Percentiles rank a stretch among this genome's conserved stretches.
These are phyloP conservation scores for Pythium angustatum DNA, from an alignment of 352 stramenopile genomes.

Conservation along the genomic window DNA sequence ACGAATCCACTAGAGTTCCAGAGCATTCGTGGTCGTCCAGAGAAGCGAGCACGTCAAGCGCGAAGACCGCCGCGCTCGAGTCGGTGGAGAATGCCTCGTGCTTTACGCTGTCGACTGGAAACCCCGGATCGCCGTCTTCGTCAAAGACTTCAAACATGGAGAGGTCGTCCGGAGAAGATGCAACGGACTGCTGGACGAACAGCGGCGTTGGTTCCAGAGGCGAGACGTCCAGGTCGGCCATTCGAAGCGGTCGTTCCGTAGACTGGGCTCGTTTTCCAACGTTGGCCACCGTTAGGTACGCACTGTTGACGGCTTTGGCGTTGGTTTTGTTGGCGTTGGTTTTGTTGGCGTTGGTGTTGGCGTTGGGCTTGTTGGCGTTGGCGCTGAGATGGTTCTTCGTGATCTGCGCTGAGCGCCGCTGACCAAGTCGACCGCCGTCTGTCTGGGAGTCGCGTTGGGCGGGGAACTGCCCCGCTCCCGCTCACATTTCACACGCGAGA, in stretches of 20 bases:
- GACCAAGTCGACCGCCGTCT: too few relatives aligned
- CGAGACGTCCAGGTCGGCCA: slow-evolving; percentile 9
- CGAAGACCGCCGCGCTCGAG: not conserved
- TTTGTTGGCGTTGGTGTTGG: too few relatives aligned
- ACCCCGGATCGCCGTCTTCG: slow-evolving; percentile 4
- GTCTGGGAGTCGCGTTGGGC: too few relatives aligned
- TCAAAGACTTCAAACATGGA: slow-evolving; percentile 20
- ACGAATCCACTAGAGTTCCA: not conserved
- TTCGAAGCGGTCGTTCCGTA: not conserved
- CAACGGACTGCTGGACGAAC: not conserved
- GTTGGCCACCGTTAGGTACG: too few relatives aligned
- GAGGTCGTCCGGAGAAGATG: slow-evolving; percentile 13
- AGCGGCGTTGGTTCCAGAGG: not conserved
- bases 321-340: too few relatives aligned
- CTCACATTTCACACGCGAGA: slow-evolving; percentile 4
- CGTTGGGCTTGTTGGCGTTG: too few relatives aligned
- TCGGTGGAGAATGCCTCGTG: not conserved
- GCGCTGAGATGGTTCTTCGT: too few relatives aligned
- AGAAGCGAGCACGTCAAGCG: slow-evolving; percentile 10
- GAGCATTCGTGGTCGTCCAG: slow-evolving; percentile 1
- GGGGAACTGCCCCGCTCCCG: not conserved
- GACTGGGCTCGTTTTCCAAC: too few relatives aligned
- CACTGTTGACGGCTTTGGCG: too few relatives aligned
- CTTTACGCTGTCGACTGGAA: not conserved
- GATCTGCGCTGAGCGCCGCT: too few relatives aligned